phyloP scores from a whole-genome alignment of 2,329 filamentous ascomycete species.

The Metarhizium album region DNA sequence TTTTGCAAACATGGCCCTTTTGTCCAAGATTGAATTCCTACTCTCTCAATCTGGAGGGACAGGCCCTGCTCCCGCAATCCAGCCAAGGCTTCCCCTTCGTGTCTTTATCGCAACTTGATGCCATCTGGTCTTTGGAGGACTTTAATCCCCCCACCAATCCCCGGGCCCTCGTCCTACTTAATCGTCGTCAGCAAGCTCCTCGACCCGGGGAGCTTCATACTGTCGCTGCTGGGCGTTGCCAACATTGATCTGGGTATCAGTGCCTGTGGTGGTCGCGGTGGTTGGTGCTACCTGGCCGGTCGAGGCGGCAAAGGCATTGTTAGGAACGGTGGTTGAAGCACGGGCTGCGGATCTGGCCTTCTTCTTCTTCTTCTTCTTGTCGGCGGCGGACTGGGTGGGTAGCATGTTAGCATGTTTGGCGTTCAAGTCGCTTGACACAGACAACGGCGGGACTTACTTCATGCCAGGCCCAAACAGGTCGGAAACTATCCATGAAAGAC shows the following conservation, averaged over 20 bases:
- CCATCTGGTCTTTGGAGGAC: neutral
- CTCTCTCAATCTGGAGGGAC: neutral
- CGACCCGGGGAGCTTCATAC: conserved; percentile 41
- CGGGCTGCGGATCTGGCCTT: conserved; percentile 32
- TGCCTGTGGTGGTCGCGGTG: conserved; percentile 45
- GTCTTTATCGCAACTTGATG: neutral
- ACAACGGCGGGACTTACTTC: conserved; percentile 50
- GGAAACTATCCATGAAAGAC: conserved; percentile 95
- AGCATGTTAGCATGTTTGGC: neutral
- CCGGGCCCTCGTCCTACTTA: conserved; percentile 15
- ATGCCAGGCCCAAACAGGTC: conserved; percentile 95
- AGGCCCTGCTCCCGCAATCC: neutral
- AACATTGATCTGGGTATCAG: conserved; percentile 41
- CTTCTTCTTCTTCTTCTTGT: conserved; percentile 48
- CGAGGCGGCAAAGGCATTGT: conserved; percentile 37
- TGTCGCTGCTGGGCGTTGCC: conserved; percentile 28
- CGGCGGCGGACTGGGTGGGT: conserved; percentile 11
- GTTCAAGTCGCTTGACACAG: neutral
- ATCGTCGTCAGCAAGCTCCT: conserved; percentile 42
- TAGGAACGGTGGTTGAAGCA: conserved; percentile 17
- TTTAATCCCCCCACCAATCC: neutral
- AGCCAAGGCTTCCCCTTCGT: neutral
- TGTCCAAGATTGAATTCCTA: neutral
- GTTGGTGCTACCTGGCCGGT: conserved; percentile 43
- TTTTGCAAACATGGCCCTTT: neutral